Evolutionary conservation across 108 stramenopile genomes (phyloP), one percentile per base, ranked within the genome.

Genomic region (Bacterosira constricta): DNA sequence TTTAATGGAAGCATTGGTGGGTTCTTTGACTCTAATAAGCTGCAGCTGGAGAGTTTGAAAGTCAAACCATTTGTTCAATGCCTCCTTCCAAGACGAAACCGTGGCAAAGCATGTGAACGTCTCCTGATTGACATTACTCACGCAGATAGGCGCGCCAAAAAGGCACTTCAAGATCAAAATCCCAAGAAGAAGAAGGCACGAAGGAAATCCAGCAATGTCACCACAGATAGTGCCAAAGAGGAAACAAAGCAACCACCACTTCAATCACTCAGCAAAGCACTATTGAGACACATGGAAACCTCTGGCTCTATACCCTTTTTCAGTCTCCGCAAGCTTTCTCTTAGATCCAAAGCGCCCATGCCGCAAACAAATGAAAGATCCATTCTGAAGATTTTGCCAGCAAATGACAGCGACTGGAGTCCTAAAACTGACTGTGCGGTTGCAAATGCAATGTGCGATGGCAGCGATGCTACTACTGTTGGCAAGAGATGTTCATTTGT

Each of bases 81-180:
- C 27, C 44, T 89, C 10, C 58, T 92, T 9, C 84, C 87, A 6
- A 58, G 93, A 37, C 69, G 90, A 59, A 84, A 86, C 41, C 79
- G 90, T 34, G 93, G 93, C 10, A 94, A 94, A 68, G 90, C 90
- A 30, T 85, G 84, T 32, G 90, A 90, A 17, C 77, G 93, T 8
- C 63, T 94, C 18, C 39, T 91, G 8, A 83, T 94, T 54, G 90
- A 94, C 58, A 71, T 81, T 25, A 72, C 71, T 12, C 93, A 94
- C 66, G 37, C 63, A 21, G 63, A 80, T 18, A 66, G 88, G 5
- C 44, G 36, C 13, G 15, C 30, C 10, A 66, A 57, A 12, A 82
- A 82, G 78, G 17, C 35, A 15, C n/a, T 0, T 37, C 10, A 31
- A 44, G 35, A 61, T 27, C 51, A 47, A 7, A 11, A 17, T 1